Conservation (phyloP, 2,329 filamentous ascomycete genomes). For the Harringtonia aguacate region DNA sequence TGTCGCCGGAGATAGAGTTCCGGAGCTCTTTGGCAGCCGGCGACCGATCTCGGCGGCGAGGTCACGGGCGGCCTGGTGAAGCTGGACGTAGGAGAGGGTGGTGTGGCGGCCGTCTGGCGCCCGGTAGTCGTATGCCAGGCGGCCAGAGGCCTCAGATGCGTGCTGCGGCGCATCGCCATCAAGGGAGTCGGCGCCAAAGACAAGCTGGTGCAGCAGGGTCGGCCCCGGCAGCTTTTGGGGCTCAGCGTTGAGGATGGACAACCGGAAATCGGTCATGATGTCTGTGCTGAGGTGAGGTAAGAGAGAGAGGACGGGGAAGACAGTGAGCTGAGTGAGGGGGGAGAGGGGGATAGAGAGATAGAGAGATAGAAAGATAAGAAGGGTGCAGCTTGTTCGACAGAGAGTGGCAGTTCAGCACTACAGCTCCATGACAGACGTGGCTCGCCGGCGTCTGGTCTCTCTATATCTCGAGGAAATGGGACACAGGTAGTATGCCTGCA, state of each 20-base stretch:
- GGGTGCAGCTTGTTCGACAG: too few species aligned
- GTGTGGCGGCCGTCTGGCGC: slow-evolving; percentile 31
- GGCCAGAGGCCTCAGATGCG: slow-evolving; percentile 5
- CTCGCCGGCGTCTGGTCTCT: background rate
- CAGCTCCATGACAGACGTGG: background rate
- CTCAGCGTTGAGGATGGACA: slow-evolving; percentile 36
- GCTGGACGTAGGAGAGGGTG: slow-evolving; percentile 47
- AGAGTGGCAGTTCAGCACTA: background rate
- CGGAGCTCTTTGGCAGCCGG: too few species aligned
- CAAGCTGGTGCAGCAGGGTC: slow-evolving; percentile 44
- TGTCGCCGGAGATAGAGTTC: too few species aligned
- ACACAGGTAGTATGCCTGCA: background rate
- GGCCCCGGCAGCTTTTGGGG: slow-evolving; percentile 31
- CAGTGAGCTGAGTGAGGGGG: background rate
- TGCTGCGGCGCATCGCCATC: background rate
- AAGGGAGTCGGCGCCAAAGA: slow-evolving; percentile 27
- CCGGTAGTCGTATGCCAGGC: slow-evolving; percentile 54
- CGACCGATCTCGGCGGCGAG: slow-evolving; percentile 42
- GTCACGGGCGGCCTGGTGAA: slow-evolving; percentile 46
- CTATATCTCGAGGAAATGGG: background rate
- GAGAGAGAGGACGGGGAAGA: background rate
- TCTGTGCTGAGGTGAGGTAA: background rate
- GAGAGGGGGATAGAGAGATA: background rate
- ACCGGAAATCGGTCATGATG: slow-evolving; percentile 1
- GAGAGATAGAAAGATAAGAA: background rate